A percentile compares a stretch with the other conserved stretches of the same genome.
These are phyloP conservation scores for Melaleuca quinquenervia DNA, from an alignment of 345 rosid genomes.

Conservation along the genomic window DNA sequence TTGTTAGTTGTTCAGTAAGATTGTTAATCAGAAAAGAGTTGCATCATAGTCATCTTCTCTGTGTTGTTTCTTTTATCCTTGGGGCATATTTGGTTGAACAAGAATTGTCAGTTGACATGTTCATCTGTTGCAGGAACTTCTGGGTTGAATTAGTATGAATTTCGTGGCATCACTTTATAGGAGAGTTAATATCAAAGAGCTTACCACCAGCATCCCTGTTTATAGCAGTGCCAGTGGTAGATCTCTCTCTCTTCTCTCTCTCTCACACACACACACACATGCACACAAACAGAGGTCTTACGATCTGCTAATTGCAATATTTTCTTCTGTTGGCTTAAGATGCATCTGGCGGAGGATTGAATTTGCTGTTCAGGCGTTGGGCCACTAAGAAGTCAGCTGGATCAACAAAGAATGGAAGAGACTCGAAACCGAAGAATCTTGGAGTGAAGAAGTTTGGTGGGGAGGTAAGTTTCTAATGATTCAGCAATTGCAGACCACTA, in stretches of 20 bases:
- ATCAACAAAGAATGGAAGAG: constrained; percentile 89
- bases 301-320: neutral
- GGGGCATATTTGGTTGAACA: neutral
- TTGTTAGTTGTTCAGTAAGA: neutral
- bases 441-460: constrained; percentile 96
- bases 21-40: neutral
- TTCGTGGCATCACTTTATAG: constrained; percentile 12
- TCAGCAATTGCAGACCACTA: neutral
- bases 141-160: constrained; percentile 4
- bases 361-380: constrained; percentile 73
- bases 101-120: neutral
- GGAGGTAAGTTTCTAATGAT: constrained; percentile 30
- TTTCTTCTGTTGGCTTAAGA: constrained; percentile 14
- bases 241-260: neutral
- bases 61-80: neutral
- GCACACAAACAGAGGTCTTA: neutral
- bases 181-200: constrained; percentile 18
- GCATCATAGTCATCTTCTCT: neutral
- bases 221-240: constrained; percentile 13
- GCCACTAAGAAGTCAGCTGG: constrained; percentile 88
- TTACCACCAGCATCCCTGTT: constrained; percentile 14
- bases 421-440: constrained; percentile 82
- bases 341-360: constrained; percentile 52
- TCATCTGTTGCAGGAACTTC: neutral
- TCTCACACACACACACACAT: rapidly evolving